Evolutionary conservation across 441 rosid genomes (phyloP), one percentile per base, ranked within the genome.

Genomic region (Gossypium aridum): DNA sequence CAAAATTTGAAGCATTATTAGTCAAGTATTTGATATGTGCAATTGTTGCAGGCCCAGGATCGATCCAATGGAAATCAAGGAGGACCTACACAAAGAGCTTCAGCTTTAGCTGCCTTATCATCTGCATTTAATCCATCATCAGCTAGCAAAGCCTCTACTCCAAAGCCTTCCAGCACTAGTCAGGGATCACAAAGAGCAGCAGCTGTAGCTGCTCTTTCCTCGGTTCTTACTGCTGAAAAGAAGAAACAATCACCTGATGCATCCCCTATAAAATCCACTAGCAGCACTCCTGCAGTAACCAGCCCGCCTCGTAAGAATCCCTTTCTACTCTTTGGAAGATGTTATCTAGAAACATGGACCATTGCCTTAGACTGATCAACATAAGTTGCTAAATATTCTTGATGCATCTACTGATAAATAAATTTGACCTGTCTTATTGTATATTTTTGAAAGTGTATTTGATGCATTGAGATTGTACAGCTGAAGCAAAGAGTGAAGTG

Each of bases 151-250:
- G 75, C 81, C 69, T 79, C 93, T 16, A 28, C 89, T 78, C 71
- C 86, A 70, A 97, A 78, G 92, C 56, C 90, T 75, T 62, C 84
- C 37, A 86, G 83, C 47, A 23, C 77, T 1, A 72, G 90, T 65
- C 92, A 83, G 79, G 97, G 94, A 77, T 91, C 98, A 39, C 99
- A 97, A 79, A 92, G 98, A 83, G 97, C 98, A 51, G 99, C 99
- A 61, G 99, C 99, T 31, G 97, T 94, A 34, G 99, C 99, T 59
- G 99, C 98, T 82, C 96, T 97, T 76, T 97, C 99, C 14, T 85
- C 88, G 39, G 99, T 94, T 78, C 99, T 97, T 74, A 89, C 89
- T 23, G 99, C 97, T 66, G 99, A 97, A 78, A 89, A 87, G 90
- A 89, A 82, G 75, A 86, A 81, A 70, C 62, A 31, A 82, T 84